phyloP scores from a whole-genome alignment of 225 moss, liverwort and hornwort genomes.

The Anthoceros angustus region DNA sequence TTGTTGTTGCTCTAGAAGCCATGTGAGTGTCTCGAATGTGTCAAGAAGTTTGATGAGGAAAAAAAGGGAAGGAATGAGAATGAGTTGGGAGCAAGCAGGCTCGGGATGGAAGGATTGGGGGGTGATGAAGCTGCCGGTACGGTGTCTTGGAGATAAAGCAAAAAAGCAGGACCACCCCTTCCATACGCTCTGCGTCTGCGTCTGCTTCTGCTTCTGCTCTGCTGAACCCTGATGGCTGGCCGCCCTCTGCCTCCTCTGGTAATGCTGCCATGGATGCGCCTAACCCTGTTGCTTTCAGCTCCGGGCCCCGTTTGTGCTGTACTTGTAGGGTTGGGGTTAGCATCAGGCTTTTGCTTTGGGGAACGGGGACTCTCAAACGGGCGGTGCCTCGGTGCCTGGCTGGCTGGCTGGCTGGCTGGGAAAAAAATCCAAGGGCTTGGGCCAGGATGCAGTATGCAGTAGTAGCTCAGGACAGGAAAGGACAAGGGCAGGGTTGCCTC shows the following conservation, averaged over 20 bases:
- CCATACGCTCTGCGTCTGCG: conserved; percentile 65
- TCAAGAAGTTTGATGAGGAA: conserved; percentile 31
- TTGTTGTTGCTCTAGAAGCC: conserved; percentile 54
- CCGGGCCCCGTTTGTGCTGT: conserved; percentile 34
- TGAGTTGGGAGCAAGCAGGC: conserved; percentile 90
- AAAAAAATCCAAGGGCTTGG: too few species aligned
- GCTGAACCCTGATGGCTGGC: conserved; percentile 59
- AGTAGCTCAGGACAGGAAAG: too few species aligned
- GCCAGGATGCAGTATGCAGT: too few species aligned
- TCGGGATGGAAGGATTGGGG: conserved; percentile 84
- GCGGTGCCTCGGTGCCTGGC: too few species aligned
- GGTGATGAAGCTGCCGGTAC: conserved; percentile 85
- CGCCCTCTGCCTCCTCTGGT: conserved; percentile 74
- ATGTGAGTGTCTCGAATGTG: conserved; percentile 36
- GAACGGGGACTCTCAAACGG: conserved; percentile 12
- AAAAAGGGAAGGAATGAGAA: conserved; percentile 48
- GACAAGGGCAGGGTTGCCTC: too few species aligned
- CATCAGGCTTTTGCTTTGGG: conserved; percentile 5
- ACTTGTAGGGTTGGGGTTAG: conserved; percentile 17
- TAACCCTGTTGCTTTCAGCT: conserved; percentile 60
- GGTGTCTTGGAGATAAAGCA: conserved; percentile 59
- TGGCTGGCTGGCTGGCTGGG: too few species aligned
- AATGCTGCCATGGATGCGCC: conserved; percentile 84
- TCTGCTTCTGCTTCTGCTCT: conserved; percentile 74
- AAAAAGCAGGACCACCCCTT: conserved; percentile 53